Evolutionary conservation across 1,284 basidiomycete species (phyloP).

Genomic region (Phlebopus sp.): DNA sequence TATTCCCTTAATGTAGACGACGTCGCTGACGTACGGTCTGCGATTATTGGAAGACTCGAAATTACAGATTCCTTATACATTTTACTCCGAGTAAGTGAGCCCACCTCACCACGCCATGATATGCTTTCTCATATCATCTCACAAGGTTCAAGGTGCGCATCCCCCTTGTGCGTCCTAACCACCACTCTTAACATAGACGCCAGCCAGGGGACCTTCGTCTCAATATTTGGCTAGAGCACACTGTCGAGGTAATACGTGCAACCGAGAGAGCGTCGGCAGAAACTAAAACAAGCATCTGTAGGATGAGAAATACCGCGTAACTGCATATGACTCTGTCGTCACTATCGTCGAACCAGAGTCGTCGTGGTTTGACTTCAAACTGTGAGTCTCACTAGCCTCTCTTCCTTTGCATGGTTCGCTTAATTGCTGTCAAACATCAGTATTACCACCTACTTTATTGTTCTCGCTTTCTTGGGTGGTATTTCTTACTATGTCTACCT

Average conservation of each 20-base stretch:
- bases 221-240: conserved; percentile 76
- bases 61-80: conserved; percentile 70
- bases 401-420: conserved; percentile 3
- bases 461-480: conserved; percentile 63
- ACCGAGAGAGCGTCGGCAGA: conserved; percentile 9
- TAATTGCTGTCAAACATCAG: conserved; percentile 37
- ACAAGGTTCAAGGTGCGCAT: conserved; percentile 59
- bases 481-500: conserved; percentile 68
- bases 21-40: conserved; percentile 58
- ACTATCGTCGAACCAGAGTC: conserved; percentile 80
- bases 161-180: not conserved
- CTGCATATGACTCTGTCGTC: conserved; percentile 78
- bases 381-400: conserved; percentile 46
- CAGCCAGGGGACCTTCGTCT: conserved; percentile 79
- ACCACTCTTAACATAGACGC: conserved; percentile 7
- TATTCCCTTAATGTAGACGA: conserved; percentile 45
- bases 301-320: conserved; percentile 58
- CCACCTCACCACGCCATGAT: not conserved
- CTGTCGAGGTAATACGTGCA: conserved; percentile 50
- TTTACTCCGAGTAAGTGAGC: conserved; percentile 79
- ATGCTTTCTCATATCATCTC: conserved; percentile 17
- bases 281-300: conserved; percentile 23
- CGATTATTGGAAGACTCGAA: conserved; percentile 63
- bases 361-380: conserved; percentile 78
- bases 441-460: conserved; percentile 73